Evolutionary conservation across 2,329 filamentous ascomycete genomes (phyloP), one percentile per base, ranked within the genome.

Genomic region (Pyricularia pennisetigena): DNA sequence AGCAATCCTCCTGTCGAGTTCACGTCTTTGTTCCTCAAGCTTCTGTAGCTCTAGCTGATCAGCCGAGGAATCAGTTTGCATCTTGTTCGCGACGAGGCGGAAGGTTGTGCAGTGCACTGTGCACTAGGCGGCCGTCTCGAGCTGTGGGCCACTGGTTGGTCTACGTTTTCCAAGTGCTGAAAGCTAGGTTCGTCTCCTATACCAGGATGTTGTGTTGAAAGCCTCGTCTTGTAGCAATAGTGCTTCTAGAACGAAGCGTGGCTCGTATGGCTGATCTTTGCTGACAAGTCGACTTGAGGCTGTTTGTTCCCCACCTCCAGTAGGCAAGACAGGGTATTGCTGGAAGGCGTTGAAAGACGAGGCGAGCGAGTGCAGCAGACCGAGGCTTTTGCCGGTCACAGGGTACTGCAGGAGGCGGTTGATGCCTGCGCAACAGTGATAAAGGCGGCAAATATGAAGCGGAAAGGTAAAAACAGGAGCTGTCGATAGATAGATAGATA

Each of bases 31-130:
- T 35, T 66, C 28, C 26, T 66, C 41, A 57, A 66, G 65, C 41
- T 57, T 66, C 65, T 49, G 41, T 66, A 66, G 65, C 65, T 66
- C 41, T 24, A 57, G 41, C 65, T 62, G 59, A 28, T 28, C 59
- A 62, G 24, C 59, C 28, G 59, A 28, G 59, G 59, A 62, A 62
- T 24, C 59, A 62, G 59, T 62, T 26, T 28, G 59, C 59, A 62
- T 62, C 59, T 62, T 62, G 59, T 62, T 62, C 59, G 59, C 59
- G 24, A 26, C 59, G 59, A 62, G 59, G 59, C 59, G 59, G 28
- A 8, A 20, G 12, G 3, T 62, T 29, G 10, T 26, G 59, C 4
- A 28, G 59, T 28, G 59, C 28, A 28, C 23, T 62, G 9, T 62
- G 28, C 24, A 62, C 59, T 62, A 62, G 24, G 24, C 14, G 59